Evolutionary conservation across 495 filamentous ascomycete genomes (phyloP), one percentile per base, ranked within the genome.

Genomic region (Annulohypoxylon stygium): DNA sequence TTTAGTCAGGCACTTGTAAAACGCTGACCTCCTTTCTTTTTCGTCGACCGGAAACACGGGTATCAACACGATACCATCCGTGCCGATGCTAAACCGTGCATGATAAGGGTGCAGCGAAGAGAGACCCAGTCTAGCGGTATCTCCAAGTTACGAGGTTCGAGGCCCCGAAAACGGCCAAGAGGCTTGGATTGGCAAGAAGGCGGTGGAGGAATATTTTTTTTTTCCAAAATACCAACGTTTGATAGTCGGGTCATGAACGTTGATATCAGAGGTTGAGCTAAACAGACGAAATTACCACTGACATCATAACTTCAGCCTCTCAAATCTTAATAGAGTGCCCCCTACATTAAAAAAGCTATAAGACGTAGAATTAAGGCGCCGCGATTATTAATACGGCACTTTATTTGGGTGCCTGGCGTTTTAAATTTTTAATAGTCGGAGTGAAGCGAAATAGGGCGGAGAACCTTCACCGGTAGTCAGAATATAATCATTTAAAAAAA

Each of bases 1-100:
- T 75, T 67, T 71, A 67, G 62, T 65, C 64, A 67, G 63, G 72
- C 39, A 71, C 72, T 70, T 68, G 67, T 75, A 59, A 67, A 65
- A 75, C 72, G 26, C 55, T 67, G 59, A 50, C 54, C 39, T 39
- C 36, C 53, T 67, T 71, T 71, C 64, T 70, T 75, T 71, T 75
- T 71, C 67, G 67, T 71, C 54, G 45, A 30, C 62, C 67, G 66
- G 65, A 66, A 74, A 65, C 41, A 43, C 66, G 72, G 67, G 47
- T 62, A 59, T 68, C 43, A 36, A 75, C 63, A 64, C 58, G 55
- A 75, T 71, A 41, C 45, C 61, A 70, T 45, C 63, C 66, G 70
- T 36, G 51, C 57, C 67, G 62, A 75, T 63, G 59, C 63, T 67
- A 68, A 58, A 51, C 62, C 59, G 41, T 75, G 54, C 64, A 75